phyloP scores from a whole-genome alignment of 2,329 filamentous ascomycete genomes.

The Cercospora sp. region DNA sequence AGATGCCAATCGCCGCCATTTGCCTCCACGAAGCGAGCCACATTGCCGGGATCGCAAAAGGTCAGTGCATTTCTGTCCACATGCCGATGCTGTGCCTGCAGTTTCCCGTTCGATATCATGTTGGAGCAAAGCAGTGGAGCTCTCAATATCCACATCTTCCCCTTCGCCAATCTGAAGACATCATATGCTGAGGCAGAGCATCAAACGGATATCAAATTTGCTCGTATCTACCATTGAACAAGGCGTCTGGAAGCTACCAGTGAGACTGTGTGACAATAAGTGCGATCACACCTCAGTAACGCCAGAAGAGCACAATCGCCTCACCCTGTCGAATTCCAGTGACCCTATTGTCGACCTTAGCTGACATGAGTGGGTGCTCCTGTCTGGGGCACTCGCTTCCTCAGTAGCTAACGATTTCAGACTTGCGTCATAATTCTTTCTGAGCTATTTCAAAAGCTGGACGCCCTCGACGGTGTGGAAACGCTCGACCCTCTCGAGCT shows the following conservation, averaged over 20 bases:
- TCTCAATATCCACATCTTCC: neutral
- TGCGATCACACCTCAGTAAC: neutral
- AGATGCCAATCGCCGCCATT: neutral
- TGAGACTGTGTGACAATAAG: neutral
- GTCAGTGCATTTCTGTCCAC: slow-evolving; percentile 2
- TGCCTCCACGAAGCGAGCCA: neutral
- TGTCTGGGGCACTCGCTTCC: neutral
- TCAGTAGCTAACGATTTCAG: neutral
- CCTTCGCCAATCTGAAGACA: neutral
- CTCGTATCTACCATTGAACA: neutral
- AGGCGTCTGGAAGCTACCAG: neutral
- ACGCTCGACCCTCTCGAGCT: slow-evolving; percentile 4
- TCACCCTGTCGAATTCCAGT: neutral
- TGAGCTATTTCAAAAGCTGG: slow-evolving; percentile 2
- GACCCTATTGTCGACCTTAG: neutral
- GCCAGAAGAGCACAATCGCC: neutral
- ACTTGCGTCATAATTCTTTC: neutral
- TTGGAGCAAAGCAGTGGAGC: neutral
- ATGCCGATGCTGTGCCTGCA: slow-evolving; percentile 5
- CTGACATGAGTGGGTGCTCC: neutral
- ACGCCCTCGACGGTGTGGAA: slow-evolving; percentile 6
- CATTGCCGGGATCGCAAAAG: neutral
- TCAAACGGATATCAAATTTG: neutral
- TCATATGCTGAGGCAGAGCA: neutral
- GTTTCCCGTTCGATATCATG: neutral